Evolutionary conservation across 2,329 filamentous ascomycete genomes (phyloP).

Genomic region (Aspergillaceae sp.): DNA sequence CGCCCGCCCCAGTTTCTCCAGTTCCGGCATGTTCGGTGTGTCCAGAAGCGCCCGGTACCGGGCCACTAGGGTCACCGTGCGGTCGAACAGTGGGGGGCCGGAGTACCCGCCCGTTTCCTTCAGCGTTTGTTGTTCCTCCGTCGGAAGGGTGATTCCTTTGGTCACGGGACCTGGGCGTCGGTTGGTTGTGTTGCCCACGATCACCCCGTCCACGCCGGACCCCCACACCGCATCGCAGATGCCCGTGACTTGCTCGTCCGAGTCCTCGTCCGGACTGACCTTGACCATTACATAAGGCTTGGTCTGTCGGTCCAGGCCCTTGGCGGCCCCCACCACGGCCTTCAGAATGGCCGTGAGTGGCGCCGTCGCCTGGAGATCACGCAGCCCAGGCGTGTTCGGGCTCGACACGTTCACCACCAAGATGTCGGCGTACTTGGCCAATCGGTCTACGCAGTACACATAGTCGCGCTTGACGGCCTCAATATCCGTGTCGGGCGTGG

Average conservation of each 20-base stretch:
- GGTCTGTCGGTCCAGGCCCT: slow-evolving; percentile 57
- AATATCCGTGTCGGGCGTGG: slow-evolving; percentile 75
- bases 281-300: slow-evolving; percentile 92
- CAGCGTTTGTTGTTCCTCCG: slow-evolving; percentile 58
- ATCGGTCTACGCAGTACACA: slow-evolving; percentile 73
- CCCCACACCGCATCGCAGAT: slow-evolving; percentile 77
- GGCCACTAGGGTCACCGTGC: slow-evolving; percentile 68
- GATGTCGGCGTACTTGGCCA: slow-evolving; percentile 86
- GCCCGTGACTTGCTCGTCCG: slow-evolving; percentile 71
- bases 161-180: slow-evolving; percentile 64
- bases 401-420: slow-evolving; percentile 97
- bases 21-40: slow-evolving; percentile 28
- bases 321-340: slow-evolving; percentile 73
- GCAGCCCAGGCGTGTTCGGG: slow-evolving; percentile 87
- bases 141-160: slow-evolving; percentile 54
- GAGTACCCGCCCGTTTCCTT: slow-evolving; percentile 81
- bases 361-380: slow-evolving; percentile 75
- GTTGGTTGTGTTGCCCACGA: slow-evolving; percentile 96
- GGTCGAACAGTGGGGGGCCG: slow-evolving; percentile 77
- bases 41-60: slow-evolving; percentile 67
- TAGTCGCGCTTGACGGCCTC: slow-evolving; percentile 71
- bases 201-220: slow-evolving; percentile 86
- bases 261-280: slow-evolving; percentile 91
- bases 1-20: slow-evolving; percentile 6
- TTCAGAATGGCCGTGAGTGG: slow-evolving; percentile 72